phyloP scores from a whole-genome alignment of 2,329 filamentous ascomycete genomes.

The Cercospora sp. region DNA sequence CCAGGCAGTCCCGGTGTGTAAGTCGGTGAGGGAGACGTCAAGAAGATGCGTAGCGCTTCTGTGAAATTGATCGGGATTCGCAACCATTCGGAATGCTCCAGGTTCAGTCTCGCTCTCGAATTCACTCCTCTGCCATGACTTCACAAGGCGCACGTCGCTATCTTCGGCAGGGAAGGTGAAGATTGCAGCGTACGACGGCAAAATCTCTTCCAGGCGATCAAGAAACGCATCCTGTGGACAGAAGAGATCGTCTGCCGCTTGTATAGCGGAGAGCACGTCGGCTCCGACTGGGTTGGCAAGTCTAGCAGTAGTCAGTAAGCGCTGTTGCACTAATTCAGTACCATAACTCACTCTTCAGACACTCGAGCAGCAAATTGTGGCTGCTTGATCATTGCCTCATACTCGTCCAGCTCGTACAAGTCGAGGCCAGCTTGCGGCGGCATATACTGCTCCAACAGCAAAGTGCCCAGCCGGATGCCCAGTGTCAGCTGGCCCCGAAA shows the following conservation, averaged over 20 bases:
- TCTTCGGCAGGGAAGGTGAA: constrained; percentile 33
- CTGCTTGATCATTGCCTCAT: constrained; percentile 35
- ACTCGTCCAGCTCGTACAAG: constrained; percentile 35
- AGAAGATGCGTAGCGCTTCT: constrained; percentile 28
- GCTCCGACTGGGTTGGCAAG: constrained; percentile 31
- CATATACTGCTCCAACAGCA: constrained; percentile 33
- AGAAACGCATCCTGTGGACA: constrained; percentile 27
- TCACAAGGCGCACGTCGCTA: constrained; percentile 31
- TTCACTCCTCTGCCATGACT: constrained; percentile 30
- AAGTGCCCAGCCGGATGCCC: constrained; percentile 41
- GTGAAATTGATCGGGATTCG: constrained; percentile 28
- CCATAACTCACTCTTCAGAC: constrained; percentile 37
- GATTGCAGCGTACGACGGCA: constrained; percentile 33
- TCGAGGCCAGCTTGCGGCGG: constrained; percentile 19
- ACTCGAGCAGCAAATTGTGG: constrained; percentile 35
- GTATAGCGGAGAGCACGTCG: constrained; percentile 24
- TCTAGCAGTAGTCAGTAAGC: constrained; percentile 25
- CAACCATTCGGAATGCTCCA: constrained; percentile 6
- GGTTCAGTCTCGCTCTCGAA: background rate
- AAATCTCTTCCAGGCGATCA: constrained; percentile 29
- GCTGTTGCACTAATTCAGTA: background rate
- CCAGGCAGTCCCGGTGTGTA: constrained; percentile 35
- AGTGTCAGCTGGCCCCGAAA: constrained; percentile 39
- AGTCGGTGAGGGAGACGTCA: constrained; percentile 33
- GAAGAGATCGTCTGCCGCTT: constrained; percentile 28